Evolutionary conservation across 1,139 yeast species (phyloP).

Genomic region (Saccharomyces hybrid): DNA sequence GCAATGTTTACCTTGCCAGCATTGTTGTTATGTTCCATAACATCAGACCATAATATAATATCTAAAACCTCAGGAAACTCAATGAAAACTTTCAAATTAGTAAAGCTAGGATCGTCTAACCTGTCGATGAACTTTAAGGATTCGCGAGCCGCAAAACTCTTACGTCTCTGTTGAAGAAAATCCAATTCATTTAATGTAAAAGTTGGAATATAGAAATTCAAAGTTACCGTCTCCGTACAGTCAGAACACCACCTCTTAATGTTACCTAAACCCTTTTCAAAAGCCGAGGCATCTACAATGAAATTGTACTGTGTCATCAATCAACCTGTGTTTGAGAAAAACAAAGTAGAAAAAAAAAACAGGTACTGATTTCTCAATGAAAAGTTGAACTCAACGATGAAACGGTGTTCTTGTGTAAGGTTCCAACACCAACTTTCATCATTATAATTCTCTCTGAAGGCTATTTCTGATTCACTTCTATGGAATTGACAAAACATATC

Average conservation of each 20-base stretch:
- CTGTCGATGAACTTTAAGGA: conserved; percentile 27
- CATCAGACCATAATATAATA: conserved; percentile 25
- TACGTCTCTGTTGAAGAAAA: conserved; percentile 21
- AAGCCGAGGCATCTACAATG: conserved; percentile 29
- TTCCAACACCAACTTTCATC: background rate
- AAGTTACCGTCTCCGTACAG: conserved; percentile 9
- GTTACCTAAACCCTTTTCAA: conserved; percentile 31
- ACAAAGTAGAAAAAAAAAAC: background rate
- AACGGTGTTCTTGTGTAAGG: background rate
- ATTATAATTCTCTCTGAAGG: background rate
- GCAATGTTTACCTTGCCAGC: conserved; percentile 6
- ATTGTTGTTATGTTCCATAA: conserved; percentile 14
- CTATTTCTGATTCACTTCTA: background rate
- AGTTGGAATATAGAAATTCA: conserved; percentile 27
- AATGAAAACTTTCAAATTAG: conserved; percentile 18
- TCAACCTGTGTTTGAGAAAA: conserved; percentile 2
- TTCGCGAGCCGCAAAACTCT: conserved; percentile 26
- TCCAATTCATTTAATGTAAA: conserved; percentile 28
- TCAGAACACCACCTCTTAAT: conserved; percentile 25
- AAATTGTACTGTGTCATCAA: conserved; percentile 23
- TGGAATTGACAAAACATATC: background rate
- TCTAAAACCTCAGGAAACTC: conserved; percentile 28
- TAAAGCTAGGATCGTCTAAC: conserved; percentile 7
- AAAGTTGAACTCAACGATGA: background rate
- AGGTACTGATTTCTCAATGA: background rate